Base-by-base conservation (phyloP, 148 eudicot genomes). In the Rhododendron molle region DNA sequence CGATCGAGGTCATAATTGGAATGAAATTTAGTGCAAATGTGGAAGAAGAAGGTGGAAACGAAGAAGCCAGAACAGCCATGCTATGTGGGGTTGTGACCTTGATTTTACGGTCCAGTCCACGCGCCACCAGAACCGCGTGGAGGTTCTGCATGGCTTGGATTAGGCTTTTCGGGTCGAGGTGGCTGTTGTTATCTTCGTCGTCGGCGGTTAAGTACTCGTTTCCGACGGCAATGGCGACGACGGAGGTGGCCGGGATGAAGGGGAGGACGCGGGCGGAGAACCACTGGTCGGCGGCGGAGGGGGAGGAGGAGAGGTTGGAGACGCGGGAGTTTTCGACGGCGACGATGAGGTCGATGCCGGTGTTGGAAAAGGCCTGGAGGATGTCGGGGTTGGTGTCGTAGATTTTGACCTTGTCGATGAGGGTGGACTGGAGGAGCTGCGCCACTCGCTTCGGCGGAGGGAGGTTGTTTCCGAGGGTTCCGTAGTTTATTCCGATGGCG, bases 341-440 rank as follows among this genome's bases (percentile, higher is more conserved):
- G 23, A 91, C 88, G 12, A 85, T 87, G 85, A 91, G 88, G 32
- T 91, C 91, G 36, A 91, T 89, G 88, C 89, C 89, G 65, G 91
- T 87, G 89, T 91, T 91, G 76, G 91, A 86, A 43, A 91, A 91
- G 82, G 92, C 91, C 80, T 81, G 74, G 76, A 91, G 91, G 83
- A 91, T 86, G 58, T 91, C 90, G 11, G 92, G 91, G 87, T 89
- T 89, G 80, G 91, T 80, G 84, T 91, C 92, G 44, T 91, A 91
- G 81, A 91, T 89, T 56, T 89, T 91, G 81, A 89, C 90, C 67
- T 89, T 88, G 76, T 88, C 85, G n/a, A 88, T 82, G 87, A 88
- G 85, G 20, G 90, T 86, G 52, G 90, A 88, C 73, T 90, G 90
- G 56, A 90, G 88, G 9, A 90, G 90, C 88, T 90, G 90, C 36